Base-by-base conservation (phyloP, 2,329 filamentous ascomycete genomes). In the Fusarium liriodendri region DNA sequence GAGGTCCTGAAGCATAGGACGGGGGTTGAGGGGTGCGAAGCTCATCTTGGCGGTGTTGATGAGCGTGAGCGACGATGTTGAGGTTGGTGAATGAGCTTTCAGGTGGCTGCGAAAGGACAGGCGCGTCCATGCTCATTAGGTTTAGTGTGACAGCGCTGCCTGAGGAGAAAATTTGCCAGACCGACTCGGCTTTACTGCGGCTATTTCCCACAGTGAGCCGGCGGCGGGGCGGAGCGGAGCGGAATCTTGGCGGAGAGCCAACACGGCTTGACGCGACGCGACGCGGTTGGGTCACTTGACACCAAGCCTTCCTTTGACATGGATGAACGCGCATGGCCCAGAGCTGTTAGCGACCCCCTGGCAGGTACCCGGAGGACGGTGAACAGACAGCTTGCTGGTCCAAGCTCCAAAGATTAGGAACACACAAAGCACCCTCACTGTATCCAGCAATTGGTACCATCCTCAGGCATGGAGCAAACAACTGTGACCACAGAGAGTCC, bases 1-100 rank as follows among this genome's bases (percentile, higher is more conserved):
- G 50, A 98, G 92, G 82, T 92, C 92, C 87, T 98, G 95, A 82
- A 99, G 93, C 89, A 98, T 95, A 50, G 97, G 97, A 84, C 96
- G 94, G 81, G 97, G 97, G 89, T 99, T 99, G 81, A 98, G 89
- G 74, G 97, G 97, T 83, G 97, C 92, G 87, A 97, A 97, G 70
- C 82, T 84, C 82, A 84, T 84, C 40, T 70, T 81, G 74, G 66
- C 29, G 64, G 50, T 61, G 71, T 62, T 50, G 62, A 64, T 74
- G 68, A 74, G 68, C 47, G 67, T 74, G 66, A 66, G 18, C 37
- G 71, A 64, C 25, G 65, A 59, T 47, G 60, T 74, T 71, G 72
- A 70, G 61, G 66, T 75, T 72, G 72, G 45, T 69, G 70, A 74
- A 54, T 69, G 72, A 75, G 72, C 69, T 73, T 75, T 74, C 62